phyloP scores from a whole-genome alignment of 2,329 filamentous ascomycete genomes.

The Penicillium sp. region DNA sequence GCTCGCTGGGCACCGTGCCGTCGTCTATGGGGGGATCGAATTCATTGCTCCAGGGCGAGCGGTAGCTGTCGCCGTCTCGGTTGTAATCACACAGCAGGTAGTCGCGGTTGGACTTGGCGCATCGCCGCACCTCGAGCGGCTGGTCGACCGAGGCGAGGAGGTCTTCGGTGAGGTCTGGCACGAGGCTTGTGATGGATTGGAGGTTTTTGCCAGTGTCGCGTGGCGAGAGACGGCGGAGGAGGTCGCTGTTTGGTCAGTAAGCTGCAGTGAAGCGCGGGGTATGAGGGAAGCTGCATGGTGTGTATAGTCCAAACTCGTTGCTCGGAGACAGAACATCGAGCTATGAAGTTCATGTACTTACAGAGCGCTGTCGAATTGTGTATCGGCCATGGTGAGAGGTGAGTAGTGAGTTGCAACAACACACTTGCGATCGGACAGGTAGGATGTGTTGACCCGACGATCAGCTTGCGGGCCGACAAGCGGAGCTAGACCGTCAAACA shows the following conservation, averaged over 20 bases:
- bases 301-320: background rate
- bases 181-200: constrained; percentile 79
- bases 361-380: constrained; percentile 51
- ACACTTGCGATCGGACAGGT: background rate
- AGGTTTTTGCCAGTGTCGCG: constrained; percentile 88
- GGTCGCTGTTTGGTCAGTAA: constrained; percentile 61
- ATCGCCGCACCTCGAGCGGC: constrained; percentile 80
- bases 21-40: constrained; percentile 91
- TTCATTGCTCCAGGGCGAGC: constrained; percentile 98
- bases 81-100: constrained; percentile 99
- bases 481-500: background rate
- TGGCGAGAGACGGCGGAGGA: constrained; percentile 94
- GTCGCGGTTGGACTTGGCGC: constrained; percentile 83
- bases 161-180: constrained; percentile 91
- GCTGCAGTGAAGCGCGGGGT: constrained; percentile 3
- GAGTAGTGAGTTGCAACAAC: constrained; percentile 12
- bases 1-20: constrained; percentile 81
- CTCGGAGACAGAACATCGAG: background rate
- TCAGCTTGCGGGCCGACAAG: background rate
- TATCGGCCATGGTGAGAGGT: constrained; percentile 38
- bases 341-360: constrained; percentile 27
- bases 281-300: background rate
- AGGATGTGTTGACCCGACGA: background rate
- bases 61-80: constrained; percentile 95
- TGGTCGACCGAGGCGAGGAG: constrained; percentile 97